A percentile compares a stretch with the other conserved stretches of the same genome.
Conservation (phyloP, 2,329 filamentous ascomycete genomes). For the Colletotrichum sp. region DNA sequence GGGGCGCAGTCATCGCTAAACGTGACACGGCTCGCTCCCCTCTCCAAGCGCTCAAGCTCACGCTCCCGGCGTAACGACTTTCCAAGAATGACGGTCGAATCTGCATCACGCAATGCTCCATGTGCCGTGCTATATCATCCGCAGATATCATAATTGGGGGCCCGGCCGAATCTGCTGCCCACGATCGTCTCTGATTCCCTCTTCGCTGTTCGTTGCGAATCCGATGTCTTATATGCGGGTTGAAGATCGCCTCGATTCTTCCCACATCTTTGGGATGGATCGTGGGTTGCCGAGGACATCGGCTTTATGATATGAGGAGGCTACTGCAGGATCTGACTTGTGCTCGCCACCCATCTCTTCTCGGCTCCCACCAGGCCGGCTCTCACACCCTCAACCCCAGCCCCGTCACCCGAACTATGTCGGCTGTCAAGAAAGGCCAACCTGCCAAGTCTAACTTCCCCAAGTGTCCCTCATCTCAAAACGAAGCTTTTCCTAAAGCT, state of each 20-base stretch:
- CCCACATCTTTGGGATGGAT: background rate
- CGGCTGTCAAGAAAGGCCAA: background rate
- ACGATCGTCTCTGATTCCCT: background rate
- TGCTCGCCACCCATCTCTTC: background rate
- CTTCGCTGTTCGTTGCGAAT: background rate
- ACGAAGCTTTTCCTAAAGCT: background rate
- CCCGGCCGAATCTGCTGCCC: background rate
- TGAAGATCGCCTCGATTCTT: background rate
- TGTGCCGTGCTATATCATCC: background rate
- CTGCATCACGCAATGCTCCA: background rate
- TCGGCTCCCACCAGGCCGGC: background rate
- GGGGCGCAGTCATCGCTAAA: background rate
- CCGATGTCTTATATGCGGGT: background rate
- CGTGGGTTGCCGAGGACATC: background rate
- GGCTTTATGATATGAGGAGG: accelerated
- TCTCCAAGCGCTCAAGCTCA: background rate
- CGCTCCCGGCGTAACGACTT: background rate
- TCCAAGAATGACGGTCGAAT: background rate
- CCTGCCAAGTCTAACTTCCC: background rate
- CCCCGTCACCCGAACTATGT: background rate
- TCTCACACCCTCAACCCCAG: background rate
- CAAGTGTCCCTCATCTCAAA: background rate
- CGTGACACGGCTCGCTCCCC: background rate
- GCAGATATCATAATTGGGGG: background rate
- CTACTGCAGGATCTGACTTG: background rate